Evolutionary conservation across 345 rosid species (phyloP), one percentile per base, ranked within the genome.

Genomic region (Hibiscus mutabilis): DNA sequence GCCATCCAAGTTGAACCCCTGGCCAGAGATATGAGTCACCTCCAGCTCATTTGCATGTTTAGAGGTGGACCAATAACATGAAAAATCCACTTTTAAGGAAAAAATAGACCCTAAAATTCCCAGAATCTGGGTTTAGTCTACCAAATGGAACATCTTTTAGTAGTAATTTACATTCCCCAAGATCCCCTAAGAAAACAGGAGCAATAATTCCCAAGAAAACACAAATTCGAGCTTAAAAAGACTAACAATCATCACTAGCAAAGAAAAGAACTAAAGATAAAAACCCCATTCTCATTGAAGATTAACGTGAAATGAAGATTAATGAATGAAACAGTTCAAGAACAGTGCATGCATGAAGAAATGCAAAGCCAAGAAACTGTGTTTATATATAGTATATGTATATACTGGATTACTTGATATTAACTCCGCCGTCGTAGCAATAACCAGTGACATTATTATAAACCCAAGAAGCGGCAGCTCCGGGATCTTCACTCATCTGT

Each of bases 401-500:
- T 35, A 35, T 35, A 40, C 44, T 40, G 13, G 24, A 24, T 29
- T 16, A 64, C 75, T 65, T 73, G 75, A 73, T 73, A 24, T 73
- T 63, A 31, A 73, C 70, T 51, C 75, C 75, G 2, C 75, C 70
- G 5, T 53, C 37, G 16, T 63, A 73, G 70, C 40, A 51, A 52
- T 52, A 73, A 22, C 70, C 22, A 25, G 13, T 64, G 16, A 63
- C 70, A 47, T 73, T 73, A 24, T 27, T 55, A 21, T 63, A 66
- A 33, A 73, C 75, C 70, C 63, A 73, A 52, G 75, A 51, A 63
- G 42, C 70, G 40, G 75, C 75, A 22, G 62, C 60, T 37, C 3
- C 40, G 2, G 75, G 70, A 13, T 64, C 57, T 58, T 53, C 60
- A 42, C 69, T 64, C 35, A 73, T 14, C 37, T 21, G 10, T 47